Conservation (phyloP, 2,329 filamentous ascomycete genomes). For the Paecilomyces dactylethromorphus region DNA sequence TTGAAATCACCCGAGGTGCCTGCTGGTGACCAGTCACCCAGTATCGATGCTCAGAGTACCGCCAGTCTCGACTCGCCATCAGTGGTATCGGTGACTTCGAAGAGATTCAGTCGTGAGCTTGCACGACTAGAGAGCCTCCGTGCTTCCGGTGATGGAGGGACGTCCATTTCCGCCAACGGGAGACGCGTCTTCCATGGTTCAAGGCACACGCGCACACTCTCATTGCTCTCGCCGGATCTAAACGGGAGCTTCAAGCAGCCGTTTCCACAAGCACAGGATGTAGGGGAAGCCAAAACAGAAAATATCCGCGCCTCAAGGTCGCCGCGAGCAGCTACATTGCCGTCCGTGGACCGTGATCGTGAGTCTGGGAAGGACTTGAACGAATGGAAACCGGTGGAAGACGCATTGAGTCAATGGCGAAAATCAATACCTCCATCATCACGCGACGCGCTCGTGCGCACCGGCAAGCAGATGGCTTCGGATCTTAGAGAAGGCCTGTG, state of each 20-base stretch:
- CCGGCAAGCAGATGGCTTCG: constrained; percentile 71
- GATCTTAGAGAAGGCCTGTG: constrained; percentile 85
- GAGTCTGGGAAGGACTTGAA: constrained; percentile 9
- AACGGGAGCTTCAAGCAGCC: constrained; percentile 10
- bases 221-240: constrained; percentile 64
- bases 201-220: constrained; percentile 61
- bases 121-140: constrained; percentile 68
- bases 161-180: constrained; percentile 29
- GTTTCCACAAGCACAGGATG: constrained; percentile 7
- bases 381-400: constrained; percentile 13
- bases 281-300: constrained; percentile 8
- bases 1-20: constrained; percentile 35
- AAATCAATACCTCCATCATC: constrained; percentile 39
- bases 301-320: constrained; percentile 25
- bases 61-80: background rate
- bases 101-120: constrained; percentile 51
- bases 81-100: constrained; percentile 17
- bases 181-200: constrained; percentile 64
- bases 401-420: constrained; percentile 33
- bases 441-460: constrained; percentile 48
- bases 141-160: constrained; percentile 30
- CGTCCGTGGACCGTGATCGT: constrained; percentile 28
- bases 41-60: background rate
- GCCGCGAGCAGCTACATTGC: constrained; percentile 35
- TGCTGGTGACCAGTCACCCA: constrained; percentile 5